Base-by-base conservation (phyloP, 371 early-diverging fungal genomes). In the Apophysomyces trapeziformis region DNA sequence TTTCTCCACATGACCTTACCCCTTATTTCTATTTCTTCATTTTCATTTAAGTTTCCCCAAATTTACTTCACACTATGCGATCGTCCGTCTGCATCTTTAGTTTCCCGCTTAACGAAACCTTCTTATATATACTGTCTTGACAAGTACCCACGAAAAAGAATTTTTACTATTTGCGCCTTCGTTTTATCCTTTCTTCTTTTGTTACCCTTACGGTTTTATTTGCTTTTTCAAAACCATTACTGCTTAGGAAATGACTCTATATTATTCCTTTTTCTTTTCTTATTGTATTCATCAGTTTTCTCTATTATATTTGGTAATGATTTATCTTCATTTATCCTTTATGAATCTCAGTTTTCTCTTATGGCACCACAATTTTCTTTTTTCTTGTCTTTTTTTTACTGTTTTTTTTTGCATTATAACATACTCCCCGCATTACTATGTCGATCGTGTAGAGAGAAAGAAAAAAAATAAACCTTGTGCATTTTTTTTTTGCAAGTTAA, bases 1-100 rank as follows among this genome's bases (percentile, higher is more conserved):
- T 21, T 68, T 60, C 39, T 61, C 66, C 32, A 57, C 70, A 60
- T 72, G 50, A 74, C 39, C 32, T 65, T 46, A 18, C 58, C 18
- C 65, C 59, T 45, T 32, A 18, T 56, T 56, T 38, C 56, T 63
- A 26, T 26, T 26, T 39, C 39, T 26, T 63, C 37, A 37, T 57
- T 38, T 37, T 57, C 21, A 47, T 56, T 26, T 26, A 26, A 26
- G 32, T 26, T 26, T 26, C 32, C 32, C 32, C 32, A 26, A 26
- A 26, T 26, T 26, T 26, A 63, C 38, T n/a, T 7, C 37, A 60
- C 35, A 38, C 37, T 60, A 60, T 44, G 60, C 60, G 37, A 50
- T 50, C n/a, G n/a, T 50, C 21, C 9, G 54, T 50, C 54, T 50
- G 54, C 54, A 50, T n/a, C 21, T 9, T 50, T 47, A 21, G 16